Conservation (phyloP, 805 yeast genomes). For the Wickerhamomyces xylosicus region DNA sequence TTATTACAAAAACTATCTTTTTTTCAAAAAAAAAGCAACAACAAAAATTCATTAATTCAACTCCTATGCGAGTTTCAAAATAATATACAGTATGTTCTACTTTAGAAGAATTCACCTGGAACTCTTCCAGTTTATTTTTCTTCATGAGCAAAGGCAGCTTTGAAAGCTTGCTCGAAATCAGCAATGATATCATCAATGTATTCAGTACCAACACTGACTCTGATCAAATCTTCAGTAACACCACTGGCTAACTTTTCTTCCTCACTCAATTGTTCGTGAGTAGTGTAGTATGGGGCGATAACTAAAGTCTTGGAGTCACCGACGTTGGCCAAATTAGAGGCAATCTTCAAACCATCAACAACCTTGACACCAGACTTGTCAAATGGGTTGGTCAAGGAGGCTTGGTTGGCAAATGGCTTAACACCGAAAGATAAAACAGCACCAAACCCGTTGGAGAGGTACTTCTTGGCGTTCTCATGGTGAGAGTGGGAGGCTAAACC, state of each 20-base stretch:
- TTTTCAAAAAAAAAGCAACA: too few relatives aligned
- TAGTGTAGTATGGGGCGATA: slow-evolving; percentile 92
- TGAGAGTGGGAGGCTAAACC: slow-evolving; percentile 73
- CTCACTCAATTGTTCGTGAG: slow-evolving; percentile 84
- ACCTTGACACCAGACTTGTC: slow-evolving; percentile 72
- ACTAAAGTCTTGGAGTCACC: slow-evolving; percentile 95
- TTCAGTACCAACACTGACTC: slow-evolving; percentile 89
- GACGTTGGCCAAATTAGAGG: slow-evolving; percentile 90
- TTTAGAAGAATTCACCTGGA: too few relatives aligned
- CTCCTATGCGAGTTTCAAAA: too few relatives aligned
- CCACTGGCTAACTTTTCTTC: slow-evolving; percentile 78
- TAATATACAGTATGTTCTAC: not conserved
- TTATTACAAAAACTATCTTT: too few relatives aligned
- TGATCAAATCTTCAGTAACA: slow-evolving; percentile 78
- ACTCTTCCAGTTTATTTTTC: not conserved
- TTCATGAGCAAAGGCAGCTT: slow-evolving; percentile 34
- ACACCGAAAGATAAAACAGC: slow-evolving; percentile 88
- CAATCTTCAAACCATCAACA: slow-evolving; percentile 75
- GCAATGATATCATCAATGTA: slow-evolving; percentile 82
- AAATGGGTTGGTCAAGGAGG: slow-evolving; percentile 39
- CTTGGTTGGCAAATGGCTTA: slow-evolving; percentile 46
- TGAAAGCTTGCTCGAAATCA: slow-evolving; percentile 83
- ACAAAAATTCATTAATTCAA: too few relatives aligned
- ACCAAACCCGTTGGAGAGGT: slow-evolving; percentile 73
- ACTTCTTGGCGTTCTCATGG: slow-evolving; percentile 77